Evolutionary conservation across 2,329 filamentous ascomycete genomes (phyloP).

Genomic region (Pseudopithomyces chartarum): DNA sequence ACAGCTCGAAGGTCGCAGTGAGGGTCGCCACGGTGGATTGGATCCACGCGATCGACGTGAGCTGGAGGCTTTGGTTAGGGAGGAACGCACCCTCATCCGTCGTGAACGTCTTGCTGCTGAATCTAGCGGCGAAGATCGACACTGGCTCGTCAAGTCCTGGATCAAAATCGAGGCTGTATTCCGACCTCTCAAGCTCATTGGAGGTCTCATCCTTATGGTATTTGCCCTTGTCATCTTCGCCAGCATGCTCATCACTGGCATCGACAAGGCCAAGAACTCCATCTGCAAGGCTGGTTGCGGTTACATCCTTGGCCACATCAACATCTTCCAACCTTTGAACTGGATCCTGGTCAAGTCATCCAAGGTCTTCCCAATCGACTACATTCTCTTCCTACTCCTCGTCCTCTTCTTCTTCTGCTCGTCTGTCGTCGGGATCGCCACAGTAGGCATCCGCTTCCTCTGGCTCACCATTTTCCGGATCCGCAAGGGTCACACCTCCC

Average conservation of each 20-base stretch:
- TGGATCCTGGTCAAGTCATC: slow-evolving; percentile 83
- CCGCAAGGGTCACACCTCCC: slow-evolving; percentile 83
- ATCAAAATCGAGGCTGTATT: slow-evolving; percentile 81
- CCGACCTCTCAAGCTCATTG: slow-evolving; percentile 84
- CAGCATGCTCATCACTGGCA: slow-evolving; percentile 92
- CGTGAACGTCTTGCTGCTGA: slow-evolving; percentile 87
- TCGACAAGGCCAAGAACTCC: slow-evolving; percentile 96
- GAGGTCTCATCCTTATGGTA: slow-evolving; percentile 77
- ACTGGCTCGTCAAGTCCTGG: slow-evolving; percentile 75
- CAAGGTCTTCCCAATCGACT: slow-evolving; percentile 88
- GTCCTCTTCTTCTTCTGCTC: slow-evolving; percentile 87
- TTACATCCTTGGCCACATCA: slow-evolving; percentile 85
- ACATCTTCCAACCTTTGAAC: slow-evolving; percentile 95
- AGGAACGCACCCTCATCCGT: slow-evolving; percentile 89
- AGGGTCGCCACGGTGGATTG: slow-evolving; percentile 74
- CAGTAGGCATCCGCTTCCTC: slow-evolving; percentile 90
- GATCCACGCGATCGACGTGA: slow-evolving; percentile 87
- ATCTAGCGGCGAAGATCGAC: slow-evolving; percentile 75
- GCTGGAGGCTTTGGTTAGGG: slow-evolving; percentile 81
- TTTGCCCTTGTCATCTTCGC: slow-evolving; percentile 78
- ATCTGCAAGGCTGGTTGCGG: slow-evolving; percentile 89
- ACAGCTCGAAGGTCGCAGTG: slow-evolving; percentile 84
- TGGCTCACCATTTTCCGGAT: slow-evolving; percentile 95
- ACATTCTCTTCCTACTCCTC: slow-evolving; percentile 83
- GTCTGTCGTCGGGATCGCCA: slow-evolving; percentile 83